A percentile compares a stretch with the other conserved stretches of the same genome.
phyloP scores from a whole-genome alignment of 441 rosid species.

The Erysimum cheiri region DNA sequence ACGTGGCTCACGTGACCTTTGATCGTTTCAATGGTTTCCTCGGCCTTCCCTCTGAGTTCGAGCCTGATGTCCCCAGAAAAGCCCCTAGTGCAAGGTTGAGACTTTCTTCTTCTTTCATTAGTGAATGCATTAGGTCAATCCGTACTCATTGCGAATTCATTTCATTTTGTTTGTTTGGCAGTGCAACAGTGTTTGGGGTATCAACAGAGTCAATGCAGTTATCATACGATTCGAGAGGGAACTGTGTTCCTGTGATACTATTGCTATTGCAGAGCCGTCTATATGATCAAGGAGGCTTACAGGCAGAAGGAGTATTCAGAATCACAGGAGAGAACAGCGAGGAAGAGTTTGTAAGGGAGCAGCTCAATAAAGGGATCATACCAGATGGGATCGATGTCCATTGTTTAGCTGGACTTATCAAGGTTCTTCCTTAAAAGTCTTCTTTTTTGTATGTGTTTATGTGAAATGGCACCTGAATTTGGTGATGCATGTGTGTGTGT shows the following conservation, averaged over 20 bases:
- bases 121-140: no score
- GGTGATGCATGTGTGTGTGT: constrained; percentile 15
- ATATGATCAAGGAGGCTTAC: constrained; percentile 65
- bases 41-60: constrained; percentile 89
- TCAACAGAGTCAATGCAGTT: constrained; percentile 77
- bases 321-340: constrained; percentile 83
- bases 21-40: constrained; percentile 87
- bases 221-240: constrained; percentile 68
- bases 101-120: neutral
- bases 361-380: constrained; percentile 73
- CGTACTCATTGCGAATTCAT: neutral
- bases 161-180: constrained; percentile 29
- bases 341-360: constrained; percentile 84
- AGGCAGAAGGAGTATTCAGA: constrained; percentile 92
- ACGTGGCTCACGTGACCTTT: constrained; percentile 86
- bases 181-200: constrained; percentile 71
- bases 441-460: neutral
- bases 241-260: constrained; percentile 68
- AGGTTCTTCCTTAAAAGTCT: constrained; percentile 35
- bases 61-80: constrained; percentile 77
- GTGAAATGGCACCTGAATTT: neutral
- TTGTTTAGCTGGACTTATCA: constrained; percentile 90
- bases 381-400: constrained; percentile 86
- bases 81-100: constrained; percentile 88
- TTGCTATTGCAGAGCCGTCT: constrained; percentile 63